Evolutionary conservation across 257 asterid species (phyloP).

Genomic region (Gardenia jasminoides): DNA sequence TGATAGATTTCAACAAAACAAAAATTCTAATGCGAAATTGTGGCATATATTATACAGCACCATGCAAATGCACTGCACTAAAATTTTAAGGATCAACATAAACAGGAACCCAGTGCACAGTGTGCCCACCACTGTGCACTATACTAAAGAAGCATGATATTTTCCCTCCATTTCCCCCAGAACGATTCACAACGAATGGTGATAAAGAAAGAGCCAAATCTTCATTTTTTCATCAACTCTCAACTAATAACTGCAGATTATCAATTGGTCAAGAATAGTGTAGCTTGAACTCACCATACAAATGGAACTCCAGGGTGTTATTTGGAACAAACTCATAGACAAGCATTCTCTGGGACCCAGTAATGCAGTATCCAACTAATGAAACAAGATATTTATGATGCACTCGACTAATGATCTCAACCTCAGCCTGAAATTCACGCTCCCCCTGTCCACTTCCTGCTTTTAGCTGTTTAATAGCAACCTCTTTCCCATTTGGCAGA

Average conservation of each 20-base stretch:
- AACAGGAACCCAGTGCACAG: not conserved
- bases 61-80: not conserved
- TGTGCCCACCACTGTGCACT: not conserved
- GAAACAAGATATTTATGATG: slow-evolving; percentile 96
- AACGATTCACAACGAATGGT: too few species aligned
- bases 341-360: slow-evolving; percentile 70
- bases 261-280: not conserved
- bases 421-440: slow-evolving; percentile 92
- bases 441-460: slow-evolving; percentile 98
- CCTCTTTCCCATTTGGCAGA: slow-evolving; percentile 82
- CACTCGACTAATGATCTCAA: slow-evolving; percentile 91
- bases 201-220: not conserved
- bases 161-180: not conserved
- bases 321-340: slow-evolving; percentile 87
- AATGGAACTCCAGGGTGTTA: slow-evolving; percentile 72
- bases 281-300: slow-evolving; percentile 55
- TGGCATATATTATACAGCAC: too few species aligned
- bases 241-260: not conserved
- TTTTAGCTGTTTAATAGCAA: slow-evolving; percentile 81
- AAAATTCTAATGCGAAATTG: not conserved
- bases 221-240: not conserved
- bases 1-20: not conserved
- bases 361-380: slow-evolving; percentile 87
- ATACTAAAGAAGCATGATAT: not conserved
- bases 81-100: not conserved